These are phyloP conservation scores for Amyloporia xantha DNA, from an alignment of 768 basidiomycete genomes.

Conservation along the genomic window DNA sequence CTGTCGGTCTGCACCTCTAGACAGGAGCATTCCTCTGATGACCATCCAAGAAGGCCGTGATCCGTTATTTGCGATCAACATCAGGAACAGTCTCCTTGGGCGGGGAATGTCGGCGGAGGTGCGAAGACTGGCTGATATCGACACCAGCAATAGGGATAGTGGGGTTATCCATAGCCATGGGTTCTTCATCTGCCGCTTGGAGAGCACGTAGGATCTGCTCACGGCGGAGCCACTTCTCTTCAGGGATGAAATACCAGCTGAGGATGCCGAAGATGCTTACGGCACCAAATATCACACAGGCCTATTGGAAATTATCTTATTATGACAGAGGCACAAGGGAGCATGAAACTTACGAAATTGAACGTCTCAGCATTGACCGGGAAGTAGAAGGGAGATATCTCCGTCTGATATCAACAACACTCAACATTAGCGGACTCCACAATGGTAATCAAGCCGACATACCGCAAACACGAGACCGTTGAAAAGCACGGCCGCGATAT, in stretches of 20 bases:
- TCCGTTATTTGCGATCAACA: too few relatives aligned
- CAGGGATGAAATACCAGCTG: constrained; percentile 75
- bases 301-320: constrained; percentile 36
- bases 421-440: too few relatives aligned
- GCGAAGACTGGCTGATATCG: too few relatives aligned
- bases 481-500: constrained; percentile 59
- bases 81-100: too few relatives aligned
- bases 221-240: constrained; percentile 72
- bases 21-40: too few relatives aligned
- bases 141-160: too few relatives aligned
- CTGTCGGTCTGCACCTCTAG: too few relatives aligned
- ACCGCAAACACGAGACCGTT: constrained; percentile 72
- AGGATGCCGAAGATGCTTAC: constrained; percentile 73
- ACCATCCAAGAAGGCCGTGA: too few relatives aligned
- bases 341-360: constrained; percentile 64
- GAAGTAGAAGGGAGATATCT: constrained; percentile 84
- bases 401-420: constrained; percentile 61
- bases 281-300: constrained; percentile 69
- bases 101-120: too few relatives aligned
- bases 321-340: not conserved
- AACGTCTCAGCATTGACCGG: constrained; percentile 71
- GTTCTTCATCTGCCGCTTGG: constrained; percentile 22
- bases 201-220: constrained; percentile 53
- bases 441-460: too few relatives aligned
- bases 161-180: too few relatives aligned